phyloP scores from a whole-genome alignment of 2,329 filamentous ascomycete species.

The Boeremia exigua region DNA sequence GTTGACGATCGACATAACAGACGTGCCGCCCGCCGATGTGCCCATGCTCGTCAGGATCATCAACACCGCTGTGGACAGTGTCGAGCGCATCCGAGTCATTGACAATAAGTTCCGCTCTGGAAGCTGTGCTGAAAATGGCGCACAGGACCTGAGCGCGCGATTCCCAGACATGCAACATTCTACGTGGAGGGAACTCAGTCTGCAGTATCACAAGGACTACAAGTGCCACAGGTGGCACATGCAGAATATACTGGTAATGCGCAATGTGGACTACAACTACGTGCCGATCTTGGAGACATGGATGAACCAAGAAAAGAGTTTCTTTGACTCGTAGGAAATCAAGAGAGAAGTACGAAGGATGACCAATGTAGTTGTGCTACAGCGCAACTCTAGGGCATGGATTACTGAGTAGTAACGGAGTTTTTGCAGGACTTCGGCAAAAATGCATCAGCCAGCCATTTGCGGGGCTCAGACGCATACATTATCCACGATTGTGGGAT shows the following conservation, averaged over 20 bases:
- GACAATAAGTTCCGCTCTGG: neutral
- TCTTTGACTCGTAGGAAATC: slow-evolving; percentile 13
- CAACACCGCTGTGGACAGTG: slow-evolving; percentile 23
- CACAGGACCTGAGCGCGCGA: neutral
- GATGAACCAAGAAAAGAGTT: slow-evolving; percentile 4
- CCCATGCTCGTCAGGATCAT: slow-evolving; percentile 34
- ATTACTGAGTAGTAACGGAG: too few species aligned
- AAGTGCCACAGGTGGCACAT: slow-evolving; percentile 6
- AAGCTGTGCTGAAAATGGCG: too few species aligned
- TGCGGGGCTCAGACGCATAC: too few species aligned
- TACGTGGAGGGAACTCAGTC: slow-evolving; percentile 6
- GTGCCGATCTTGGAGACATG: neutral
- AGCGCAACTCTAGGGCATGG: neutral
- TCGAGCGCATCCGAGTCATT: slow-evolving; percentile 9
- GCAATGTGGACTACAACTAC: neutral
- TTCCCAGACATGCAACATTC: neutral
- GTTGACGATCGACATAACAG: slow-evolving; percentile 31
- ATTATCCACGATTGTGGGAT: too few species aligned
- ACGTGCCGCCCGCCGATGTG: slow-evolving; percentile 25
- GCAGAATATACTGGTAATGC: neutral
- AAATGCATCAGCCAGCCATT: too few species aligned
- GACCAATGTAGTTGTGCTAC: neutral
- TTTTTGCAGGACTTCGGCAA: too few species aligned
- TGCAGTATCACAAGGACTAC: slow-evolving; percentile 1
- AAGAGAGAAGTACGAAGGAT: neutral